Percentiles rank a stretch among this genome's conserved stretches.
These are phyloP conservation scores for Isabelozyma heimii DNA, from an alignment of 805 yeast genomes.

Conservation along the genomic window DNA sequence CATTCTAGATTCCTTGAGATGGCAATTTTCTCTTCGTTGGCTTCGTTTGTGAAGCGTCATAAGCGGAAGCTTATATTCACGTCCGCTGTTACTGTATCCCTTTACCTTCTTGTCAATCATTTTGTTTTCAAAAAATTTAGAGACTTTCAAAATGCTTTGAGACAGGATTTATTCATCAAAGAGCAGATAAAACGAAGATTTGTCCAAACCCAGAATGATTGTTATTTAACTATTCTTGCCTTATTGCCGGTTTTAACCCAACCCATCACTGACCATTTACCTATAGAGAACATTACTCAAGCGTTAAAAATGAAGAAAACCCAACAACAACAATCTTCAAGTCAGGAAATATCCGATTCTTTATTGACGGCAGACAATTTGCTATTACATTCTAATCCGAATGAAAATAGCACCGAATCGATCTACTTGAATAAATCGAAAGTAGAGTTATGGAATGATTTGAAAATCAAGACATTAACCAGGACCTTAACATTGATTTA, in stretches of 20 bases:
- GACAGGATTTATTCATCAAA: slow-evolving; percentile 40
- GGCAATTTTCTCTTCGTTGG: slow-evolving; percentile 41
- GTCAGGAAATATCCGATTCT: slow-evolving; percentile 37
- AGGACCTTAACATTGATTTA: slow-evolving; percentile 72
- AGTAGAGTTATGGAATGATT: slow-evolving; percentile 73
- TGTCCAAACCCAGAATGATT: slow-evolving; percentile 89
- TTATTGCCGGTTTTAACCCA: slow-evolving; percentile 72
- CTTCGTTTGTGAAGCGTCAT: slow-evolving; percentile 40
- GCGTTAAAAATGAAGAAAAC: slow-evolving; percentile 63
- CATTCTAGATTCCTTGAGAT: slow-evolving; percentile 9
- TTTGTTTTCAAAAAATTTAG: slow-evolving; percentile 37
- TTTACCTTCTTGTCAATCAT: slow-evolving; percentile 35
- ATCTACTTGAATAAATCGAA: slow-evolving; percentile 29
- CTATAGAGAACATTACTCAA: slow-evolving; percentile 71
- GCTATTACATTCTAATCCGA: slow-evolving; percentile 17
- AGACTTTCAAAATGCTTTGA: slow-evolving; percentile 37
- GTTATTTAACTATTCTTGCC: slow-evolving; percentile 78
- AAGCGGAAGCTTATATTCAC: slow-evolving; percentile 34
- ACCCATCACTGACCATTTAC: slow-evolving; percentile 58
- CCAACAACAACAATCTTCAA: slow-evolving; percentile 13
- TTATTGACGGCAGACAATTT: slow-evolving; percentile 44
- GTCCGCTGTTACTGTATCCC: slow-evolving; percentile 30
- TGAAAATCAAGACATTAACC: slow-evolving; percentile 72
- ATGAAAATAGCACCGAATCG: background rate
- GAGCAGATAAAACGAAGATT: slow-evolving; percentile 72